A percentile compares a stretch with the other conserved stretches of the same genome.
These are phyloP conservation scores for Stemphylium lycopersici DNA, from an alignment of 2,329 filamentous ascomycete species.

Conservation along the genomic window DNA sequence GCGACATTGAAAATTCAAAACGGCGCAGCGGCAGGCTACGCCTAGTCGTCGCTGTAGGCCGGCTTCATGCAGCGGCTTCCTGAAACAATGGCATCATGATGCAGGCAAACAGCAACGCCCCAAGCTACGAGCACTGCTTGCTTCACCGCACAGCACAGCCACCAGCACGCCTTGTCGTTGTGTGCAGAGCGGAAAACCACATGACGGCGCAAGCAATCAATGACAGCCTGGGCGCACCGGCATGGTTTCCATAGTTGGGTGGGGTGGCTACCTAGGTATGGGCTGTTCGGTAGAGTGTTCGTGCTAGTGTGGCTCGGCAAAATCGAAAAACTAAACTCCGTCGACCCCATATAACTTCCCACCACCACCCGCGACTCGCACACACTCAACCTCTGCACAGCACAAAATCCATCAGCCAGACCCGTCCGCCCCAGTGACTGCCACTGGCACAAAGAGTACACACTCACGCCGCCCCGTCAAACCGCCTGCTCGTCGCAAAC, in stretches of 20 bases:
- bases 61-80: conserved; percentile 5
- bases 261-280: conserved; percentile 6
- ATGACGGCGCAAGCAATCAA: not conserved
- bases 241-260: not conserved
- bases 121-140: not conserved
- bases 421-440: conserved; percentile 25
- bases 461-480: not conserved
- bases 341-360: conserved; percentile 23
- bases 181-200: not conserved
- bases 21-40: not conserved
- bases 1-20: not conserved
- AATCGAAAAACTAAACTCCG: conserved; percentile 20
- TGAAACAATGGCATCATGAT: not conserved
- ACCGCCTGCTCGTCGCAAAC: conserved; percentile 28
- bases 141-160: not conserved
- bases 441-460: conserved; percentile 24
- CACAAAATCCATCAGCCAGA: conserved; percentile 29
- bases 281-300: conserved; percentile 8
- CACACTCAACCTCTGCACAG: conserved; percentile 28
- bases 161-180: not conserved
- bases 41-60: not conserved
- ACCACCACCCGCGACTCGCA: conserved; percentile 21
- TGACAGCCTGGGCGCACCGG: not conserved
- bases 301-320: conserved; percentile 24
- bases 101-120: not conserved